These are phyloP conservation scores for Claviceps maximensis DNA, from an alignment of 2,329 filamentous ascomycete genomes.

Conservation along the genomic window DNA sequence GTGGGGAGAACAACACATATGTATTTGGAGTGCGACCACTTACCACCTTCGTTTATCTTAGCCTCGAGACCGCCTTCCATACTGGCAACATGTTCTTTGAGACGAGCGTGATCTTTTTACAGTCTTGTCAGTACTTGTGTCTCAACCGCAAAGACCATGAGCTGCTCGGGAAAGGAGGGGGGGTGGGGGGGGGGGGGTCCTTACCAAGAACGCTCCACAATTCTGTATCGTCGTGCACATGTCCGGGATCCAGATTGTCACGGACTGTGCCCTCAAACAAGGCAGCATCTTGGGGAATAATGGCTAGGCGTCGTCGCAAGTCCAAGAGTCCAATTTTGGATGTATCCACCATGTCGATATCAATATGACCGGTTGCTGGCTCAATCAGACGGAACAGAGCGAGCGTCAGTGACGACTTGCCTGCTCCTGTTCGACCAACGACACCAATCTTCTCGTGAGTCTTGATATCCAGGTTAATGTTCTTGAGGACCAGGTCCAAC, in stretches of 20 bases:
- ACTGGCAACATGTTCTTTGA: constrained; percentile 75
- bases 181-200: constrained; percentile 35
- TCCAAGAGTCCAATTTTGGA: constrained; percentile 83
- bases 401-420: constrained; percentile 87
- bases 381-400: constrained; percentile 95
- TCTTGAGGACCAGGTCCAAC: constrained; percentile 83
- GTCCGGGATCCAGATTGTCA: constrained; percentile 89
- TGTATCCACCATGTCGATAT: constrained; percentile 81
- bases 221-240: constrained; percentile 93
- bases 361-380: constrained; percentile 66
- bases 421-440: constrained; percentile 87
- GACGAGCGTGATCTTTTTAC: constrained; percentile 65
- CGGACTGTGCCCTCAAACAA: constrained; percentile 87
- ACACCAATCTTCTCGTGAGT: constrained; percentile 97
- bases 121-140: background rate
- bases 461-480: constrained; percentile 85
- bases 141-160: background rate
- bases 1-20: background rate
- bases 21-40: constrained; percentile 23
- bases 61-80: constrained; percentile 90
- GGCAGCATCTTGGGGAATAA: constrained; percentile 95
- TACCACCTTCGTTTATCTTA: constrained; percentile 84
- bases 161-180: constrained; percentile 6
- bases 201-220: constrained; percentile 89
- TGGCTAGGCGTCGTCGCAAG: constrained; percentile 76